A percentile compares a stretch with the other conserved stretches of the same genome.
Conservation (phyloP, 1,284 basidiomycete species). For the Ganoderma sinense region DNA sequence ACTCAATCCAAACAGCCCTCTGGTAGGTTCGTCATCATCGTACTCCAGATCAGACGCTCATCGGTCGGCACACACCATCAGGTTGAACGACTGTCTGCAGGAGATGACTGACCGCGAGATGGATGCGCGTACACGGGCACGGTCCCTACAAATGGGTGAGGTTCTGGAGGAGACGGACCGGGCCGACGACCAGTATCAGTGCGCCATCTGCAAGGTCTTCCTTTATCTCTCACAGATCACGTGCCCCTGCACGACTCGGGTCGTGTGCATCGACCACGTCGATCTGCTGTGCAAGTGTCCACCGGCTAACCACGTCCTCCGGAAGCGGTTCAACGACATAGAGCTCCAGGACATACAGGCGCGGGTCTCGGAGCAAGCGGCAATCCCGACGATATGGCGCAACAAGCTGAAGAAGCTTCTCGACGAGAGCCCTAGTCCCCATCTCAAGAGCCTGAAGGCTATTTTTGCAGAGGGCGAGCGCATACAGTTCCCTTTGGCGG, state of each 20-base stretch:
- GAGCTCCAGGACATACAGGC: constrained; percentile 75
- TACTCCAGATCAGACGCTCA: constrained; percentile 7
- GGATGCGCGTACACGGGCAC: constrained; percentile 66
- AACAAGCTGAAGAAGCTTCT: constrained; percentile 75
- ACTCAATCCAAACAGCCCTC: constrained; percentile 91
- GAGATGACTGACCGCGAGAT: constrained; percentile 94
- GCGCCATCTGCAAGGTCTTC: constrained; percentile 92
- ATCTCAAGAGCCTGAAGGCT: constrained; percentile 78
- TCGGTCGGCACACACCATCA: constrained; percentile 40
- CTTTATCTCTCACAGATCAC: constrained; percentile 95
- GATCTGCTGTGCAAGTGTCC: constrained; percentile 80
- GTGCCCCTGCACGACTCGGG: constrained; percentile 78
- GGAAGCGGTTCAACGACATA: constrained; percentile 85
- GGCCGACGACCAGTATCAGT: constrained; percentile 95
- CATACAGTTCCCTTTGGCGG: constrained; percentile 78
- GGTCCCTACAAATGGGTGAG: constrained; percentile 69
- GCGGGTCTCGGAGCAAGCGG: constrained; percentile 76
- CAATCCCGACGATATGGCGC: constrained; percentile 80
- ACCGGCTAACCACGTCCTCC: constrained; percentile 67
- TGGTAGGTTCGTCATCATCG: constrained; percentile 69
- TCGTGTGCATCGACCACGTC: constrained; percentile 90
- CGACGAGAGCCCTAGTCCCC: constrained; percentile 71
- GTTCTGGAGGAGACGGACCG: constrained; percentile 82
- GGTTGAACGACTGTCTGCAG: constrained; percentile 84
- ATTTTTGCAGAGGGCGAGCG: constrained; percentile 89